Conservation (phyloP, 2,329 filamentous ascomycete genomes). For the Leptodontidium sp. region DNA sequence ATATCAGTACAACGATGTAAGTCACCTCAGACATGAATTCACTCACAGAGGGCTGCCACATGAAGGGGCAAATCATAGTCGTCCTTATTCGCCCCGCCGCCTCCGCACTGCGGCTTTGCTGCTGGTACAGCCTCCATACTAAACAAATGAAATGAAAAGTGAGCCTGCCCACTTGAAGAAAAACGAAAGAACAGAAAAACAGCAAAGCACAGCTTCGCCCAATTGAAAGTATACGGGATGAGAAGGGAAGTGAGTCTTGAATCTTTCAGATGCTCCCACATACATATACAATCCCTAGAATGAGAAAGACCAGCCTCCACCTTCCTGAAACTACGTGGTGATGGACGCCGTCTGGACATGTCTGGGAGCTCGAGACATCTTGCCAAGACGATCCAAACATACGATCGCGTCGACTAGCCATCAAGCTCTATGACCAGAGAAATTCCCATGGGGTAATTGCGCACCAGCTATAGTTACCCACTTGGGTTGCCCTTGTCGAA, state of each 20-base stretch:
- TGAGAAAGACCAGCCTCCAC: conserved; percentile 10
- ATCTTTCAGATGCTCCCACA: not conserved
- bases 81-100: conserved; percentile 22
- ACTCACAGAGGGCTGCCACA: conserved; percentile 64
- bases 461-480: not conserved
- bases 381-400: conserved; percentile 7
- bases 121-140: not conserved
- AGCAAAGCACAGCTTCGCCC: conserved; percentile 20
- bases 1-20: not conserved
- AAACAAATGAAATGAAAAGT: not conserved
- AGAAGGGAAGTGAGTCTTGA: not conserved
- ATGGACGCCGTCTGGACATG: not conserved
- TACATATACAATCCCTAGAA: conserved; percentile 18
- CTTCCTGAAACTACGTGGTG: conserved; percentile 11
- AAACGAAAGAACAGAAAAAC: conserved; percentile 1
- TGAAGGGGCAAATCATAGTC: conserved; percentile 73
- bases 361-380: conserved; percentile 3
- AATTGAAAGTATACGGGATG: conserved; percentile 9
- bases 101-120: conserved; percentile 32
- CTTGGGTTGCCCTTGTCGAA: not conserved
- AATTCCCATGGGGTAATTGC: conserved; percentile 17
- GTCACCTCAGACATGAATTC: not conserved
- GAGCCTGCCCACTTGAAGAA: conserved; percentile 7
- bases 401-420: conserved; percentile 12
- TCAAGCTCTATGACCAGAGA: conserved; percentile 3